Conservation (phyloP, 2,329 filamentous ascomycete species). For the Onygenales sp. region DNA sequence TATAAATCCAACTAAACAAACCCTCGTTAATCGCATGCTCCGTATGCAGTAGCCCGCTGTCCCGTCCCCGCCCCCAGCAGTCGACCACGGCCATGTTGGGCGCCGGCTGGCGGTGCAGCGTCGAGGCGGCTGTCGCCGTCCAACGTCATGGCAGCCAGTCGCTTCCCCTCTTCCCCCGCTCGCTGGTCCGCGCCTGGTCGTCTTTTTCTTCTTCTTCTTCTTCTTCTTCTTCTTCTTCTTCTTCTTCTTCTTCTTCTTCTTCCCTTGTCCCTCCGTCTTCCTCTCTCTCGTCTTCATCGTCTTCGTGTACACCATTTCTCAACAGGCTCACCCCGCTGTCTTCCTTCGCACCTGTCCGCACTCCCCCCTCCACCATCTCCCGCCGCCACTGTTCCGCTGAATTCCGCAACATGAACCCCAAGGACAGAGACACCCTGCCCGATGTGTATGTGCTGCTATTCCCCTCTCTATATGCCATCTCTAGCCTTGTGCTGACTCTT, state of each 20-base stretch:
- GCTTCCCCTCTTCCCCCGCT: slow-evolving; percentile 1
- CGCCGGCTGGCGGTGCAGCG: background rate
- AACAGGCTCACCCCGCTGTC: slow-evolving; percentile 7
- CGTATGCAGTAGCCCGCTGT: no score
- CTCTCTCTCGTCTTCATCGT: slow-evolving; percentile 12
- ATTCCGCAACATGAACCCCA: slow-evolving; percentile 32
- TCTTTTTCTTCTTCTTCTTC: slow-evolving; percentile 2
- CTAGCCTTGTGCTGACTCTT: background rate
- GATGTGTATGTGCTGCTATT: slow-evolving; percentile 27
- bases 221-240: background rate
- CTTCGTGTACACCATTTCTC: slow-evolving; percentile 8
- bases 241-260: background rate
- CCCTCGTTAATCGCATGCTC: no score
- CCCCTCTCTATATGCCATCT: background rate
- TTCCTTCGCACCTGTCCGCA: slow-evolving; percentile 9
- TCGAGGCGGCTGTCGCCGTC: background rate
- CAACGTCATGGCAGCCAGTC: background rate
- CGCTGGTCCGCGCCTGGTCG: background rate
- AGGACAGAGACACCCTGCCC: slow-evolving; percentile 38
- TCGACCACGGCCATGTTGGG: no score
- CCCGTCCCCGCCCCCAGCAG: no score
- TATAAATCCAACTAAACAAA: no score
- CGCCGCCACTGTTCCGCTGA: slow-evolving; percentile 32
- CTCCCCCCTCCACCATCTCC: slow-evolving; percentile 12
- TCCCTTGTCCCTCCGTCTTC: background rate